phyloP scores from a whole-genome alignment of 306 rosid species.

The Vicia villosa region DNA sequence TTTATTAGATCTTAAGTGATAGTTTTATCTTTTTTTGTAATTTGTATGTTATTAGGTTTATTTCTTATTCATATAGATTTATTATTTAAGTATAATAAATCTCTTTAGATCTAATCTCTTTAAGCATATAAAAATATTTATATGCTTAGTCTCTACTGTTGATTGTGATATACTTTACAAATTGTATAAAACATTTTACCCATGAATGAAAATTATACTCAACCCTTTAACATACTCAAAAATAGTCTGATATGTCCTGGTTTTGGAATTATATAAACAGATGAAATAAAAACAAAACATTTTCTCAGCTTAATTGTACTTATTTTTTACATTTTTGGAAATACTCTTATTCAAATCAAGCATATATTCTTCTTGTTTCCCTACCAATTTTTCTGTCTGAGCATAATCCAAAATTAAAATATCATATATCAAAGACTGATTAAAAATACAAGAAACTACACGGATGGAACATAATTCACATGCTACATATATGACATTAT shows the following conservation, averaged over 20 bases:
- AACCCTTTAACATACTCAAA: neutral
- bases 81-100: too few species aligned
- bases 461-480: slow-evolving; percentile 31
- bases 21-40: too few species aligned
- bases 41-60: too few species aligned
- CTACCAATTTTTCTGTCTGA: slow-evolving; percentile 37
- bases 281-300: neutral
- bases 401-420: slow-evolving; percentile 40
- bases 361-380: slow-evolving; percentile 56
- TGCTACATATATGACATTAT: slow-evolving; percentile 29
- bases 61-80: too few species aligned
- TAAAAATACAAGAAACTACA: slow-evolving; percentile 40
- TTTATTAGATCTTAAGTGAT: too few species aligned
- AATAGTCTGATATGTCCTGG: neutral
- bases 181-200: too few species aligned
- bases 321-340: neutral
- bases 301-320: neutral
- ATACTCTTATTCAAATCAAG: slow-evolving; percentile 25
- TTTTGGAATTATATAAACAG: neutral
- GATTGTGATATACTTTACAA: too few species aligned
- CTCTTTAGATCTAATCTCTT: too few species aligned
- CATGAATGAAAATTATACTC: neutral
- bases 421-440: neutral
- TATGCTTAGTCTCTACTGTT: too few species aligned
- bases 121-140: too few species aligned